Conservation (phyloP, 2,329 filamentous ascomycete species). For the Sporothrix dimorphospora region DNA sequence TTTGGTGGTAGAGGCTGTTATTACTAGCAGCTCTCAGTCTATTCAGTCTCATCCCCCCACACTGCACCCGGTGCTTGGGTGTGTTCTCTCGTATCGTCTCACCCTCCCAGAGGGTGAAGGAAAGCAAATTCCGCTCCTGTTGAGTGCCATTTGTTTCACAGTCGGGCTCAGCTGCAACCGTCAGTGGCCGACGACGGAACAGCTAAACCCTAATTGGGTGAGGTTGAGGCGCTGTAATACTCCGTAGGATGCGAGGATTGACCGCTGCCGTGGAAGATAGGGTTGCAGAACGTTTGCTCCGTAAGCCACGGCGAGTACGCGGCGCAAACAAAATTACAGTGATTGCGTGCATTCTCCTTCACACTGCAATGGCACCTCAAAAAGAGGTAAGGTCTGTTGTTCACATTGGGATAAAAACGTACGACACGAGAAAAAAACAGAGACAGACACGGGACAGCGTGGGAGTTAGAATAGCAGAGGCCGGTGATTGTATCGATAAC, state of each 20-base stretch:
- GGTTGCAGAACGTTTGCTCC: not conserved
- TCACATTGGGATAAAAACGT: not conserved
- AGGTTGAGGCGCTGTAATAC: not conserved
- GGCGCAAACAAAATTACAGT: not conserved
- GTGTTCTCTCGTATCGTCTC: not conserved
- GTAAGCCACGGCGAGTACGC: not conserved
- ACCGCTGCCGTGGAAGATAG: not conserved
- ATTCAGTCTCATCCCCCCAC: not conserved
- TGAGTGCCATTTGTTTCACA: constrained; percentile 17
- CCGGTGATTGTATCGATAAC: not conserved
- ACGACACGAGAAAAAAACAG: constrained; percentile 2
- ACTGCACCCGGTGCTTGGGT: not conserved
- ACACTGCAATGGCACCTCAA: constrained; percentile 10
- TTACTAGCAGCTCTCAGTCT: not conserved
- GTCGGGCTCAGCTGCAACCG: constrained; percentile 4
- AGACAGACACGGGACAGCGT: not conserved
- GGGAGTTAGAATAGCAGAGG: not conserved
- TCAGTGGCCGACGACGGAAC: not conserved
- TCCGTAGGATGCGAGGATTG: not conserved
- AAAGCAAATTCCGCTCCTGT: not conserved
- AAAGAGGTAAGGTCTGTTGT: not conserved
- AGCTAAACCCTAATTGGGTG: constrained; percentile 8
- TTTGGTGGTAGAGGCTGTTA: not conserved
- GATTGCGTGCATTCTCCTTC: not conserved
- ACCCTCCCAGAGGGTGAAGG: not conserved